Evolutionary conservation across 345 rosid genomes (phyloP), one percentile per base, ranked within the genome.

Genomic region (Balakata baccata): DNA sequence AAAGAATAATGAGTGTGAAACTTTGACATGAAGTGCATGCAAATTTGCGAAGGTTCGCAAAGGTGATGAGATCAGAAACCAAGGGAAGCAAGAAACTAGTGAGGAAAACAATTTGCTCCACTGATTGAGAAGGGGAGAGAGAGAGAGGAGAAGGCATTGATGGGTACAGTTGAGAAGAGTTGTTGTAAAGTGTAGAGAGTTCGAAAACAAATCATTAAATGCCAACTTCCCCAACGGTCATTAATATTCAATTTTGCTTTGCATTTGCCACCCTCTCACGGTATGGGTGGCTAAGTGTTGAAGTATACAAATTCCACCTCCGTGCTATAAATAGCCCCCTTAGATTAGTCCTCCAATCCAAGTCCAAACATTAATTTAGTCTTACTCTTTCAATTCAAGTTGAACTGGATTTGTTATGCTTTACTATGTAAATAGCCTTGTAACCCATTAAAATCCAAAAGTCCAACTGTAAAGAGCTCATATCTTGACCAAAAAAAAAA

Each of bases 141-240:
- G 3, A 56, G 46, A 11, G 65, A 71, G 3, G 51, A 39, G 34
- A 49, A 16, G 62, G 80, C 83, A 80, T 80, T 82, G 84, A 82
- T 74, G 75, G 72, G 22, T 46, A 29, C 64, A 71, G 78, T 34
- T 78, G 83, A 75, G 75, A 11, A 25, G 52, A 13, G 9, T 68
- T 67, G 71, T 16, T 37, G 77, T 3, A 29, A 47, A 4, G 1
- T 22, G 62, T 58, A 34, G 53, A 34, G 53, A 34, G 22, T n/a
- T 45, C 6, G 38, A 47, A 13, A 17, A 79, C 73, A 83, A 29
- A 29, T 77, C 77, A 59, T 77, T 74, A 74, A 37, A 71, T 74
- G 81, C 80, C 83, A 83, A 73, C 88, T 51, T 79, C 81, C 85
- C 86, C 77, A 34, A 38, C 81, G 78, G 84, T 70, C 82, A 80